Base-by-base conservation (phyloP, 2,329 filamentous ascomycete genomes). In the Bipolaris oryzae region DNA sequence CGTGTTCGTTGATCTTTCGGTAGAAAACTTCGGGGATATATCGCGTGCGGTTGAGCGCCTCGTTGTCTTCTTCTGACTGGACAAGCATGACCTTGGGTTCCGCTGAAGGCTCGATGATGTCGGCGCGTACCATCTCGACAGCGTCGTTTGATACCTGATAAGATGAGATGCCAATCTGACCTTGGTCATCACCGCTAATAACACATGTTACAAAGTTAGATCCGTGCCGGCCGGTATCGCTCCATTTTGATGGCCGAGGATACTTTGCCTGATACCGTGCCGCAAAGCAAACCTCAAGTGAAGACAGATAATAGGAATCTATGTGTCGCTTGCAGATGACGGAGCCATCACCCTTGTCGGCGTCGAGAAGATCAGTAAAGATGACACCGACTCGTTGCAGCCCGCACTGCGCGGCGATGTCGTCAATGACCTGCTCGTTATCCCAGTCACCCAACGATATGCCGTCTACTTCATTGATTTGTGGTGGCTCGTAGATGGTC, bases 21-120 rank as follows among this genome's bases (percentile, higher is more conserved):
- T 96, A 99, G 78, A 98, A 99, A 4, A 99, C 94, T 71, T 99
- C 95, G 0, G 95, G 95, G 20, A 99, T 96, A 73, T 99, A 99
- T 68, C 93, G 86, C 21, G 89, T 88, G 53, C 87, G 87, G 78
- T 81, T 53, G 80, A 86, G 65, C 81, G 74, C 86, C 62, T 92
- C 89, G 49, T 93, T 90, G 67, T 97, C 92, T 57, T 94, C 90
- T 73, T 98, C 94, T 21, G 90, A 89, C 60, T 93, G 92, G 4
- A 99, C 95, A 43, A 99, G 85, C 94, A 99, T 97, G 50, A 94
- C 88, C 6, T 86, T 88, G 1, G 95, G 95, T 62, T 98, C 94
- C 28, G 93, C 93, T 7, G 92, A 98, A 7, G 95, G 91, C 75
- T 99, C 95, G 58, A 99, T 86, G 62, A 99, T 93, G 68, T 98